Base-by-base conservation (phyloP, 169 alveolate species). In the Amoebophrya sp. region DNA sequence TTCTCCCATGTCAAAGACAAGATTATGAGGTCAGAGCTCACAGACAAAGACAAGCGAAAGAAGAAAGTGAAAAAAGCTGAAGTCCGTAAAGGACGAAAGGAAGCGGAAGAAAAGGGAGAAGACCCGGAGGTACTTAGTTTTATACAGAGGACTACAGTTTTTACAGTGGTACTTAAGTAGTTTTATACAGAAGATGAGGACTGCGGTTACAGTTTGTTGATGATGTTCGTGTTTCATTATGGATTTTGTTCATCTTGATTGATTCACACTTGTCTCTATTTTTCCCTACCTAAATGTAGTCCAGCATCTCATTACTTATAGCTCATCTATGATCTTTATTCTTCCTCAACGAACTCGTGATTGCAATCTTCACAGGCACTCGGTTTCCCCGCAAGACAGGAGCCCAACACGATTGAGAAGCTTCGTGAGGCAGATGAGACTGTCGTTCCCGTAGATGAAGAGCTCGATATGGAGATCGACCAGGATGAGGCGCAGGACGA, bases 401-500 rank as follows among this genome's bases (percentile, higher is more conserved):
- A 1, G 83, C 33, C 33, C 36, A 18, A 6, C 83, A 65, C 83
- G 33, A 18, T 65, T 1, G 83, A 65, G 2, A 65, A 6, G 83
- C 18, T 65, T 29, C 83, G 83, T 29, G 83, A 65, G 83, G 33
- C 2, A 36, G 26, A 65, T 36, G 83, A 12, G 26, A 65, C 83
- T 29, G 26, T 65, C n/a, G n/a, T 65, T 36, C 39, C 18, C 83
- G 33, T 26, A 26, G 2, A 1, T 18, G 26, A 29, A 6, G 83
- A 29, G 3, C 83, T 65, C 18, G 93, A 91, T 41, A 41, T 65
- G 41, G 93, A 91, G 78, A 39, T 91, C 41, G 90, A 38, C 3
- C 6, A 33, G 47, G 93, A 91, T 29, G 78, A 91, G 40, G 90
- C 2, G 0, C 3, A 33, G 18, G 93, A 91, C 41, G 93, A 91